Evolutionary conservation across 2,329 filamentous ascomycete species (phyloP).

Genomic region (Penicillium rolfsii): DNA sequence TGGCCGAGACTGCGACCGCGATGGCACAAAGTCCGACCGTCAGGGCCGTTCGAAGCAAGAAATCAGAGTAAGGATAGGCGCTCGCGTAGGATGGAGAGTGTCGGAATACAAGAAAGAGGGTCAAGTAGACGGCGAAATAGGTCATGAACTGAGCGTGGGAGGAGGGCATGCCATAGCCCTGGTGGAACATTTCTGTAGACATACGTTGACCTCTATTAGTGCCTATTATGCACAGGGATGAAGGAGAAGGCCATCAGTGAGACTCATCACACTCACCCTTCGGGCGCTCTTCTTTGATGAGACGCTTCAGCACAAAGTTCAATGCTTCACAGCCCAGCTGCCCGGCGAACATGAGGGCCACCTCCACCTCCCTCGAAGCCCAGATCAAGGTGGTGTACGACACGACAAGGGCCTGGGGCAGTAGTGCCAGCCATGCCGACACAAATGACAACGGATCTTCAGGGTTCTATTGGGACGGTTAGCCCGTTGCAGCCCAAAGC

Average conservation of each 20-base stretch:
- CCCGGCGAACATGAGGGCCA: constrained; percentile 85
- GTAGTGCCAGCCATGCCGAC: constrained; percentile 90
- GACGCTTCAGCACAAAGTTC: constrained; percentile 86
- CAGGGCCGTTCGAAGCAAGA: constrained; percentile 61
- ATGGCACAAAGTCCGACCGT: constrained; percentile 62
- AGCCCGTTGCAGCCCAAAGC: background rate
- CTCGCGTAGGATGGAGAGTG: constrained; percentile 63
- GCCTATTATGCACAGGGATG: background rate
- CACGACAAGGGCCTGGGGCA: constrained; percentile 88
- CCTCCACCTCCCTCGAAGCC: constrained; percentile 87
- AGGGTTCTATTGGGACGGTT: constrained; percentile 67
- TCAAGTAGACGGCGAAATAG: constrained; percentile 84
- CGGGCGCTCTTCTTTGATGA: constrained; percentile 90
- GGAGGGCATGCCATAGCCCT: constrained; percentile 96
- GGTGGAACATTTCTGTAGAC: constrained; percentile 69
- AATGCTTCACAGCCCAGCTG: constrained; percentile 89
- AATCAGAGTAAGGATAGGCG: constrained; percentile 45
- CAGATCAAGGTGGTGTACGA: constrained; percentile 88
- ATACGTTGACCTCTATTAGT: background rate
- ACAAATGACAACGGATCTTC: constrained; percentile 79
- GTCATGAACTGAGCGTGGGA: constrained; percentile 94
- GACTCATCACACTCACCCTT: constrained; percentile 60
- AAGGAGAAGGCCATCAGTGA: background rate
- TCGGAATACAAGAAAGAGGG: constrained; percentile 80
- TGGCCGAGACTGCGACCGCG: constrained; percentile 73